Conservation (phyloP, 1,139 yeast species). For the Kodamaea alishanica region DNA sequence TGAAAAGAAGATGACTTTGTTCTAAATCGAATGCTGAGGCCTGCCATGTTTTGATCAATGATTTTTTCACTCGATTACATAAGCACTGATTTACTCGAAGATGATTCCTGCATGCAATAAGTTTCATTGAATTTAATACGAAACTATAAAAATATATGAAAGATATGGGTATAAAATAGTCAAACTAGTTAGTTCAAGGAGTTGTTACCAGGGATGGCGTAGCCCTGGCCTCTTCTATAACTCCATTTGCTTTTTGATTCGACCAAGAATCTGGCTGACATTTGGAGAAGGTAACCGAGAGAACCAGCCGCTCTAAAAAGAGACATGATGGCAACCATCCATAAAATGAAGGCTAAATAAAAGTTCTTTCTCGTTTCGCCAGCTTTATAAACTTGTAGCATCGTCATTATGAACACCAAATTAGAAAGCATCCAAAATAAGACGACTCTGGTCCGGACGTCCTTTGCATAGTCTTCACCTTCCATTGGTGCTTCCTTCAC, state of each 20-base stretch:
- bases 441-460: conserved; percentile 92
- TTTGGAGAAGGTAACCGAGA: conserved; percentile 53
- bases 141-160: background rate
- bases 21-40: too few relatives aligned
- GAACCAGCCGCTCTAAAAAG: conserved; percentile 79
- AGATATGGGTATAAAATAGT: conserved; percentile 1
- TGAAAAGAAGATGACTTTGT: too few relatives aligned
- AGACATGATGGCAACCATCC: conserved; percentile 87
- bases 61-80: too few relatives aligned
- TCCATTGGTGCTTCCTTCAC: conserved; percentile 28
- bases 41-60: too few relatives aligned
- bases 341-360: conserved; percentile 76
- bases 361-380: conserved; percentile 57
- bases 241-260: conserved; percentile 43
- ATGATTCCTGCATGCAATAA: too few relatives aligned
- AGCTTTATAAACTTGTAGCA: conserved; percentile 74
- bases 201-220: conserved; percentile 33
- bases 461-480: conserved; percentile 89
- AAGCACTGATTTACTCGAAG: too few relatives aligned
- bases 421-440: conserved; percentile 84
- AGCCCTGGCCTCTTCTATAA: conserved; percentile 37
- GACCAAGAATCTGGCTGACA: conserved; percentile 37
- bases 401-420: conserved; percentile 75
- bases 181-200: conserved; percentile 22
- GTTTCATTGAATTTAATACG: background rate